Base-by-base conservation (phyloP, 352 stramenopile species). In the Globisporangium apiculatum region DNA sequence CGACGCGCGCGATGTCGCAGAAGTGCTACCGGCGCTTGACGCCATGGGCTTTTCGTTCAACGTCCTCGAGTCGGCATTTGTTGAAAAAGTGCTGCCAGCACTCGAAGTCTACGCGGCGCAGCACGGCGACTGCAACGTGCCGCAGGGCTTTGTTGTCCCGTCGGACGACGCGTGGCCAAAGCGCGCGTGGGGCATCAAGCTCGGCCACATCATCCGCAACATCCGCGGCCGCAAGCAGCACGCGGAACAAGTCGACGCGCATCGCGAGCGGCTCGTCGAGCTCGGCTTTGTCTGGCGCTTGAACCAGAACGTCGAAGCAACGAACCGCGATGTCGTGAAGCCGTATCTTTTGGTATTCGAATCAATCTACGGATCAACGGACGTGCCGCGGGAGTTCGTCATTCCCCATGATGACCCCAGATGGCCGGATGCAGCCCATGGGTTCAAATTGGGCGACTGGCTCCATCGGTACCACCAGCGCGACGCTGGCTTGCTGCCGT, bases 281-380 rank as follows among this genome's bases (percentile, higher is more conserved):
- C 68, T 98, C 17, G 94, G 91, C 9, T 98, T 98, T 66, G 72
- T 91, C 35, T 98, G 94, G 91, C 83, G 77, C n/a, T 69, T 87
- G n/a, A 73, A 83, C 48, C 68, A 85, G 53, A 79, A 70, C 11
- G 70, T 69, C 4, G 71, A 68, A 31, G 61, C 67, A 18, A 80
- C 66, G 24, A 79, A 79, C 48, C 76, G 75, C 41, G 74, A 87
- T 7, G 68, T 85, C 42, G 77, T 86, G 24, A 66, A 81, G 36
- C 67, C 76, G 14, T 86, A 79, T 49, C 58, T 87, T 10, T 55
- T 67, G 18, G 62, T 97, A 12, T 98, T 91, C 72, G 87, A 91
- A 65, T 59, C 85, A 40, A 72, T 95, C 37, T 83, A 95, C 62
- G 85, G 78, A 35, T 17, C 76, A 59, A 57, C 89, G 46, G 64